Conservation (phyloP, 2,329 filamentous ascomycete species). For the Lecanicillium sp. region DNA sequence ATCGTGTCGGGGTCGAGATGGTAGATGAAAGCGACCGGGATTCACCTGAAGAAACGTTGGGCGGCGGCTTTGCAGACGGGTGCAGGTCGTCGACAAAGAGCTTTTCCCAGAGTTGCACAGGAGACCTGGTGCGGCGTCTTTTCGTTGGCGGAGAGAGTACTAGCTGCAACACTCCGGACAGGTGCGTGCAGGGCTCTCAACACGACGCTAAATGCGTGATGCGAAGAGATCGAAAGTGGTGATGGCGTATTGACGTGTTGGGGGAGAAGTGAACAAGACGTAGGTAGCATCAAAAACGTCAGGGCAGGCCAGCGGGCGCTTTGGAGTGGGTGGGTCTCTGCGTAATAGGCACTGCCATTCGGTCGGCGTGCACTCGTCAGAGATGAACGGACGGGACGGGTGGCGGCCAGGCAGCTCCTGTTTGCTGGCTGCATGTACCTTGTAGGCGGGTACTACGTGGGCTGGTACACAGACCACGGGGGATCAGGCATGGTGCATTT, state of each 20-base stretch:
- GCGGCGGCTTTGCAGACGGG: conserved; percentile 25
- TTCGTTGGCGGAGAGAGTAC: no score
- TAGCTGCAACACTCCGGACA: no score
- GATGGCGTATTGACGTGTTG: conserved; percentile 7
- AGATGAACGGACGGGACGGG: not conserved
- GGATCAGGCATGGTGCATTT: no score
- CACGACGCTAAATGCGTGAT: no score
- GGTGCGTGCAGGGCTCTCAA: no score
- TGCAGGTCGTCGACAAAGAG: conserved; percentile 34
- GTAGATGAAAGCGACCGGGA: no score
- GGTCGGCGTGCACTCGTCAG: not conserved
- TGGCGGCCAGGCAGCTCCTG: not conserved
- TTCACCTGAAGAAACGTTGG: conserved; percentile 3
- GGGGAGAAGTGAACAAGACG: conserved; percentile 13
- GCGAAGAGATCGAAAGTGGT: conserved; percentile 1
- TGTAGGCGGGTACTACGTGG: no score
- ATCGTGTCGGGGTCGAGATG: no score
- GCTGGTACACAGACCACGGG: no score
- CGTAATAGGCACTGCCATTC: conserved; percentile 23
- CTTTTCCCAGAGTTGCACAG: conserved; percentile 20
- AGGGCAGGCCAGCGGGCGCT: conserved; percentile 18
- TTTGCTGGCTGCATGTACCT: not conserved
- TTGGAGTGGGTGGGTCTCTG: conserved; percentile 29
- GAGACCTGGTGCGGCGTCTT: no score
- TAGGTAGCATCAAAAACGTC: conserved; percentile 8